Evolutionary conservation across 108 stramenopile genomes (phyloP).

Genomic region (Nannochloropsis gaditana): DNA sequence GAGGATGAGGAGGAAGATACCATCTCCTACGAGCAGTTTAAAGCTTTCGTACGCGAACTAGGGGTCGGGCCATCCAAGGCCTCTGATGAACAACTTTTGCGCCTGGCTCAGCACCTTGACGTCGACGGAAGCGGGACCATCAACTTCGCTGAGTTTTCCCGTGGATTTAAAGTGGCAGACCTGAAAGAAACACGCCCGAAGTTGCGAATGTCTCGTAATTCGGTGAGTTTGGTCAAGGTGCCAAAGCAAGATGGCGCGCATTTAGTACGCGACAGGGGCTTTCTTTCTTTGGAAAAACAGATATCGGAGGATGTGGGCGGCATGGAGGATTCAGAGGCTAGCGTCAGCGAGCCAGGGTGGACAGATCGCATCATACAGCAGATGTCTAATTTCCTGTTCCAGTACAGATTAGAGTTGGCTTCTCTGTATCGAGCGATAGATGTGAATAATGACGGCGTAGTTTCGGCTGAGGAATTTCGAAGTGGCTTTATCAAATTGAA

Average conservation of each 20-base stretch:
- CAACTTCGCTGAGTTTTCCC: slow-evolving; percentile 44
- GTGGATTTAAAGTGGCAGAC: slow-evolving; percentile 39
- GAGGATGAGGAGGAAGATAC: slow-evolving; percentile 27
- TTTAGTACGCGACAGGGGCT: background rate
- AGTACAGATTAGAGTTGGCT: slow-evolving; percentile 54
- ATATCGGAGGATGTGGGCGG: slow-evolving; percentile 24
- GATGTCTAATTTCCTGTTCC: slow-evolving; percentile 54
- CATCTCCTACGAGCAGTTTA: slow-evolving; percentile 27
- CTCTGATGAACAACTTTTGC: slow-evolving; percentile 7
- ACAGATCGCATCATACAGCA: slow-evolving; percentile 56
- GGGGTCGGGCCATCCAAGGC: background rate
- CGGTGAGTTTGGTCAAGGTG: slow-evolving; percentile 18
- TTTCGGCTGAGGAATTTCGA: slow-evolving; percentile 48
- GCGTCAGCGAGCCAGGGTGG: slow-evolving; percentile 34
- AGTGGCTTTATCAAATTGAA: slow-evolving; percentile 48
- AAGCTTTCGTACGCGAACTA: background rate
- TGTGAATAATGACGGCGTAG: slow-evolving; percentile 45
- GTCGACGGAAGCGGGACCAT: slow-evolving; percentile 22
- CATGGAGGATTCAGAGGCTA: background rate
- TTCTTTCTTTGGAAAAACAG: background rate
- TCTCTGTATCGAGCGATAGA: slow-evolving; percentile 52
- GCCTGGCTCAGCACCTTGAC: slow-evolving; percentile 23
- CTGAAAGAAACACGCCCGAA: slow-evolving; percentile 18
- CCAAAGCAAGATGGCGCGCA: background rate
- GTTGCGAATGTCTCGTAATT: slow-evolving; percentile 15